Percentiles rank a stretch among this genome's conserved stretches.
phyloP scores from a whole-genome alignment of 768 basidiomycete genomes.

The Tulasnella calospora region DNA sequence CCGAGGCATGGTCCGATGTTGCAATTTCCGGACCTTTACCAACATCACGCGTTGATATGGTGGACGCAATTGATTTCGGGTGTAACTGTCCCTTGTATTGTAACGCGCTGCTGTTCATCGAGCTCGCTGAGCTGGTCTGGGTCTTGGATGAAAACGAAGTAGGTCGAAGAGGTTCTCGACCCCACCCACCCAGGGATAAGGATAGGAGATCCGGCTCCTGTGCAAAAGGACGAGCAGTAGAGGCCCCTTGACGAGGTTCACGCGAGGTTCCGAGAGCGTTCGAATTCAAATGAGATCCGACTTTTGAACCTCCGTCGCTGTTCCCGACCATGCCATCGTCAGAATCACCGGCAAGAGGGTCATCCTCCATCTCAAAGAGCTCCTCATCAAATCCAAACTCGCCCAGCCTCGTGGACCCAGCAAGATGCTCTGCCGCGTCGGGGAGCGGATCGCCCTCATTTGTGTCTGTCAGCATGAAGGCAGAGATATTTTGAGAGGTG shows the following conservation, averaged over 20 bases:
- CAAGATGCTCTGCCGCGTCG: not conserved
- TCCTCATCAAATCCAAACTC: constrained; percentile 13
- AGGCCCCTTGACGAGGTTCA: not conserved
- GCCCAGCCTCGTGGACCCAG: not conserved
- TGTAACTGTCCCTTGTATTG: not conserved
- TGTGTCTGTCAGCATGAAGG: not conserved
- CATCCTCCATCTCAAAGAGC: constrained; percentile 11
- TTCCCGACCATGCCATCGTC: not conserved
- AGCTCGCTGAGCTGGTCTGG: not conserved
- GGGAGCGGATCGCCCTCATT: not conserved
- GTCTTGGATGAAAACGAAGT: not conserved
- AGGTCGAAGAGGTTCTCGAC: not conserved
- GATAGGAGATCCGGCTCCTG: not conserved
- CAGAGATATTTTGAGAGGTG: not conserved
- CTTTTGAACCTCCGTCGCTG: not conserved
- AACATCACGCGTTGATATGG: not conserved
- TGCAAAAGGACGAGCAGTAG: not conserved
- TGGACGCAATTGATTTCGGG: not conserved
- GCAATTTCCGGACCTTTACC: not conserved
- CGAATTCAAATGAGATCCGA: not conserved
- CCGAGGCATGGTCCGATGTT: not conserved
- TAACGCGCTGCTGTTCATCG: not conserved
- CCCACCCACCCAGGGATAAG: not conserved
- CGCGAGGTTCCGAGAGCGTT: not conserved
- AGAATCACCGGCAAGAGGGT: not conserved